phyloP scores from a whole-genome alignment of 768 basidiomycete genomes.

The Flagelloscypha sp. region DNA sequence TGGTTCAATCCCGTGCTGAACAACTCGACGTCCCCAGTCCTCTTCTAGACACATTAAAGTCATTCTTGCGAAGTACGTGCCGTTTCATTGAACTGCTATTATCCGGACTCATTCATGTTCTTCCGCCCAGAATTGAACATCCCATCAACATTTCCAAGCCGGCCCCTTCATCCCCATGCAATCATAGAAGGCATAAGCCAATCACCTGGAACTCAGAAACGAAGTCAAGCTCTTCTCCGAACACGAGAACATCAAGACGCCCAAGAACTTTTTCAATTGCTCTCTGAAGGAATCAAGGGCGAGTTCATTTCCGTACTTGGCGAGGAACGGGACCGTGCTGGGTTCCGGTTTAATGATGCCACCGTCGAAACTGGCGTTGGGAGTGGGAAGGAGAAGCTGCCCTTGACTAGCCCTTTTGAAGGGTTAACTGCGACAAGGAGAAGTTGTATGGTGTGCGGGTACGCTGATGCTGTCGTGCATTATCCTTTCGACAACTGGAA shows the following conservation, averaged over 20 bases:
- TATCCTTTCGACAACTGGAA: constrained; percentile 85
- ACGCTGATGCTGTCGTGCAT: constrained; percentile 91
- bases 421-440: constrained; percentile 85
- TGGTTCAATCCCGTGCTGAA: constrained; percentile 70
- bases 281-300: constrained; percentile 83
- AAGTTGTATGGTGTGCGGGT: constrained; percentile 84
- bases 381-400: constrained; percentile 47
- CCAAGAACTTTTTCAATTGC: constrained; percentile 92
- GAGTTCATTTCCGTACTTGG: constrained; percentile 69
- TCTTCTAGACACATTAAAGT: constrained; percentile 72
- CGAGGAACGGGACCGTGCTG: constrained; percentile 67
- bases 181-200: constrained; percentile 42
- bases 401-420: constrained; percentile 83
- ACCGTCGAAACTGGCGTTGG: constrained; percentile 15
- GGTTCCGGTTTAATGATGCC: constrained; percentile 43
- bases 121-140: constrained; percentile 50
- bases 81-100: not conserved
- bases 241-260: constrained; percentile 95
- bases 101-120: constrained; percentile 4
- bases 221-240: constrained; percentile 56
- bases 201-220: no score
- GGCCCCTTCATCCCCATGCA: constrained; percentile 64
- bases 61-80: constrained; percentile 56
- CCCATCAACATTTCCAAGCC: constrained; percentile 62
- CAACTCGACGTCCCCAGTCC: constrained; percentile 77